Percentiles rank a stretch among this genome's conserved stretches.
These are phyloP conservation scores for Neonectria neomacrospora DNA, from an alignment of 2,329 filamentous ascomycete species.

Conservation along the genomic window DNA sequence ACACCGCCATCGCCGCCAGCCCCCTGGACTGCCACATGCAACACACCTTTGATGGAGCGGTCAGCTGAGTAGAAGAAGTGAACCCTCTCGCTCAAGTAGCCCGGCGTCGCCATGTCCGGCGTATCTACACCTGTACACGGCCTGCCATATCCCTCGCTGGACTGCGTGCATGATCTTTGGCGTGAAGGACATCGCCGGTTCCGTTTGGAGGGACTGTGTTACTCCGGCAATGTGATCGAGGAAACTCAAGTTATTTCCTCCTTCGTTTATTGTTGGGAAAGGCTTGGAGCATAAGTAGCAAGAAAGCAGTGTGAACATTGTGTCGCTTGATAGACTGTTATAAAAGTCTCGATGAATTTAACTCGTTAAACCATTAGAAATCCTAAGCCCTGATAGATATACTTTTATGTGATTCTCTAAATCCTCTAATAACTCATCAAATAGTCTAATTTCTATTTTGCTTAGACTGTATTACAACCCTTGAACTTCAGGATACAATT, in stretches of 20 bases:
- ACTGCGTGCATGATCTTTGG: constrained; percentile 46
- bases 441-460: too few species aligned
- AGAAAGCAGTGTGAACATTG: constrained; percentile 34
- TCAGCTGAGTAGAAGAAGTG: too few species aligned
- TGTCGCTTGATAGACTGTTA: too few species aligned
- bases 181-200: constrained; percentile 33
- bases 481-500: neutral
- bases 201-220: constrained; percentile 41
- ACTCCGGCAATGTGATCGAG: constrained; percentile 18
- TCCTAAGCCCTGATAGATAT: too few species aligned
- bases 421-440: too few species aligned
- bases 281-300: constrained; percentile 40
- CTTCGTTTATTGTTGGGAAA: constrained; percentile 23
- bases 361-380: too few species aligned
- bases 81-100: constrained; percentile 40
- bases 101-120: constrained; percentile 41
- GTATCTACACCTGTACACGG: constrained; percentile 44
- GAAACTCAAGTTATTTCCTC: neutral
- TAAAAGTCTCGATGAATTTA: too few species aligned
- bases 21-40: constrained; percentile 45
- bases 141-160: constrained; percentile 35
- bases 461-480: too few species aligned
- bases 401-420: too few species aligned
- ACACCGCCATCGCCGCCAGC: constrained; percentile 45
- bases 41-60: too few species aligned